Evolutionary conservation across 73 alveolate genomes (phyloP).

Genomic region (Stentor coeruleus): DNA sequence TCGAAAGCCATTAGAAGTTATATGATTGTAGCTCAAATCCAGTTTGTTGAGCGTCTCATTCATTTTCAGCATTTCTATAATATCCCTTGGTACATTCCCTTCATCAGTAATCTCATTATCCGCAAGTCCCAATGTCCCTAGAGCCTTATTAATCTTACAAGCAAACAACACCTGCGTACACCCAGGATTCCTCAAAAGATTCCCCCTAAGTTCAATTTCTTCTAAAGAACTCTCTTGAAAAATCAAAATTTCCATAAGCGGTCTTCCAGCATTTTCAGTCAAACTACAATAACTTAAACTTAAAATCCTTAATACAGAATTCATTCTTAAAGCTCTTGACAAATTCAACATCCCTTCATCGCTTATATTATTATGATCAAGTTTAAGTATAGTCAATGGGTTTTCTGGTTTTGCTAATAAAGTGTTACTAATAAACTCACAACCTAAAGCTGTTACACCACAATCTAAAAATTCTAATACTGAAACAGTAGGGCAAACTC

Average conservation of each 20-base stretch:
- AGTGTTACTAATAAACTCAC: not conserved
- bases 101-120: not conserved
- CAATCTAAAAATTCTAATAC: conserved; percentile 16
- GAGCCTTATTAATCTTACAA: not conserved
- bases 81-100: not conserved
- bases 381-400: conserved; percentile 32
- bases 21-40: not conserved
- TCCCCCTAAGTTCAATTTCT: not conserved
- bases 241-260: conserved; percentile 36
- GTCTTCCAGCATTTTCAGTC: conserved; percentile 38
- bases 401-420: conserved; percentile 10
- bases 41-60: not conserved
- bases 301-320: conserved; percentile 35
- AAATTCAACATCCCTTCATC: conserved; percentile 41
- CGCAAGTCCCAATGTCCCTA: not conserved
- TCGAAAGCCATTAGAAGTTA: not conserved
- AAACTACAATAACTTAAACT: conserved; percentile 42
- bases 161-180: not conserved
- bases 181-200: not conserved
- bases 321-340: conserved; percentile 40
- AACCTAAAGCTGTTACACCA: not conserved
- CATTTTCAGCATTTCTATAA: not conserved
- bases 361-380: conserved; percentile 50
- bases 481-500: not conserved
- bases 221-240: conserved; percentile 21